These are phyloP conservation scores for Coemansia sp. DNA, from an alignment of 192 early-diverging fungal species.

Conservation along the genomic window DNA sequence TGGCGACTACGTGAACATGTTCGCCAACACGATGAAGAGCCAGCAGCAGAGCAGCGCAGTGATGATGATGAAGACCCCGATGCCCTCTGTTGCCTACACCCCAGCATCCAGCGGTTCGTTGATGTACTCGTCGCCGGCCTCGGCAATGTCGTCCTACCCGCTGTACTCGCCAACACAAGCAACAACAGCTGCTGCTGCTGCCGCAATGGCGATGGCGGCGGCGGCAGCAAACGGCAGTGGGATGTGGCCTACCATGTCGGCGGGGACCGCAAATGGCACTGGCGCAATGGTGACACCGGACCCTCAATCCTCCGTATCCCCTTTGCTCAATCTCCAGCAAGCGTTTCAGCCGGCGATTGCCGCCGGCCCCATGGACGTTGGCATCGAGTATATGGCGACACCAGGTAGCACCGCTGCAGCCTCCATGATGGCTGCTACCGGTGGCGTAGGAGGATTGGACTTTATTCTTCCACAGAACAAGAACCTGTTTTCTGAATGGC, in stretches of 20 bases:
- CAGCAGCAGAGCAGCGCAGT: conserved; percentile 3
- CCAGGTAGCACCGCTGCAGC: neutral
- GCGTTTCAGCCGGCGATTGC: neutral
- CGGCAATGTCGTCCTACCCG: conserved; percentile 15
- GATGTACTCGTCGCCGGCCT: conserved; percentile 35
- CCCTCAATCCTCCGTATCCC: neutral
- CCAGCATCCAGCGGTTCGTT: neutral
- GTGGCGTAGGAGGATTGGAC: conserved; percentile 7
- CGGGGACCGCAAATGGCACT: neutral
- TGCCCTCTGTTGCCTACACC: neutral
- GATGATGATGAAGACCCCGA: neutral
- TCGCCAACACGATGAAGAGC: neutral
- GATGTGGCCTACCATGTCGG: neutral
- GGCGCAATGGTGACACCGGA: conserved; percentile 3
- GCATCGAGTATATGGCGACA: neutral
- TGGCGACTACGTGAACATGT: neutral
- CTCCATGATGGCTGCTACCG: conserved; percentile 1
- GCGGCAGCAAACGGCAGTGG: neutral
- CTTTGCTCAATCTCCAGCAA: conserved; percentile 6
- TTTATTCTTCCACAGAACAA: conserved; percentile 23
- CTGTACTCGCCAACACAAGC: neutral
- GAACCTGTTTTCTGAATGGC: conserved; percentile 32
- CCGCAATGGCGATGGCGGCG: neutral
- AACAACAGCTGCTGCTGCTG: neutral
- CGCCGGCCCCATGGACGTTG: neutral